A percentile compares a stretch with the other conserved stretches of the same genome.
Evolutionary conservation across 1,284 basidiomycete species (phyloP).

Genomic region (Leccinum pachyderme): DNA sequence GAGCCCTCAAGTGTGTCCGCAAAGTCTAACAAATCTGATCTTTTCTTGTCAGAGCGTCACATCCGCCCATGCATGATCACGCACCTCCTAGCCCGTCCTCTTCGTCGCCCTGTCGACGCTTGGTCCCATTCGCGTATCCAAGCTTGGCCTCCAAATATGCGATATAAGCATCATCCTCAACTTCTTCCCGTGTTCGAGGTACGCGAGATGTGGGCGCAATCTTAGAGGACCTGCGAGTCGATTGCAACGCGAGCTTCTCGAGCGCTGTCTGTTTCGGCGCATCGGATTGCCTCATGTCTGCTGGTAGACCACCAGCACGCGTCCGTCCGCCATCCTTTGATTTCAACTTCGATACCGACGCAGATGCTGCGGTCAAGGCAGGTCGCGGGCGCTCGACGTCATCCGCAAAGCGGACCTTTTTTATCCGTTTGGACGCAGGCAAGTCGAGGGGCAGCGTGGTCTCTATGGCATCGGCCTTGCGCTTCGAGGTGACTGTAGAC

Average conservation of each 20-base stretch:
- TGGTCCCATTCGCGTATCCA: conserved; percentile 39
- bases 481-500: conserved; percentile 32
- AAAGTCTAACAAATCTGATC: conserved; percentile 52
- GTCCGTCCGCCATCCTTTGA: not conserved
- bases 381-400: conserved; percentile 3
- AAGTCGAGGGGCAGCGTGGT: conserved; percentile 39
- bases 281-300: not conserved
- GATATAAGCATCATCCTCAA: conserved; percentile 76
- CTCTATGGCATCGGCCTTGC: conserved; percentile 24
- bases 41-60: not conserved
- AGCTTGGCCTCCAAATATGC: conserved; percentile 74
- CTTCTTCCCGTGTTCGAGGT: conserved; percentile 42
- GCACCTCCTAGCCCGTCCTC: conserved; percentile 64
- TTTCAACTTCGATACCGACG: not conserved
- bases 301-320: not conserved
- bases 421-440: conserved; percentile 46
- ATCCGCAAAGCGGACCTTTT: conserved; percentile 19
- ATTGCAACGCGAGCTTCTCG: conserved; percentile 34
- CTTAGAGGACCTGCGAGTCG: conserved; percentile 8
- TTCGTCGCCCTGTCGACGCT: conserved; percentile 46
- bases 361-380: not conserved
- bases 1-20: conserved; percentile 35
- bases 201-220: conserved; percentile 17
- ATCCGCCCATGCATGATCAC: conserved; percentile 13
- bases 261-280: conserved; percentile 26